A percentile compares a stretch with the other conserved stretches of the same genome.
Evolutionary conservation across 495 filamentous ascomycete species (phyloP).

Genomic region (Aspergillus funiculosus): DNA sequence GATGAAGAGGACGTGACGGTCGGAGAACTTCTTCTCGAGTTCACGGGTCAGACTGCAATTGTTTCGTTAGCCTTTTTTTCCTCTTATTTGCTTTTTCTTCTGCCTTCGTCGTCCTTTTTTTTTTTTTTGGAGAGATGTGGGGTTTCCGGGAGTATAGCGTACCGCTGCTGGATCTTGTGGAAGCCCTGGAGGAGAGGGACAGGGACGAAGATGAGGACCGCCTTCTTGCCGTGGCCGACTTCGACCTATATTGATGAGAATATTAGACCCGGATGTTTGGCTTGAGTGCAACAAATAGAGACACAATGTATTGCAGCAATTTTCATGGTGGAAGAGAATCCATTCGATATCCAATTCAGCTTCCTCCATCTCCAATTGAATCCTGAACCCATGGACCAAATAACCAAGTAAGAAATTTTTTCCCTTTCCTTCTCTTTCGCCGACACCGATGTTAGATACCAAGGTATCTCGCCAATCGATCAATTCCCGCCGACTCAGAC

Average conservation of each 20-base stretch:
- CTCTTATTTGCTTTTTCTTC: conserved; percentile 5
- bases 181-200: conserved; percentile 92
- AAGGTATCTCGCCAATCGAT: too few species aligned
- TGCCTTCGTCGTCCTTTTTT: conserved; percentile 6
- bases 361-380: too few species aligned
- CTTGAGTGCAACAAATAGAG: background rate
- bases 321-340: too few species aligned
- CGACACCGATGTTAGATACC: too few species aligned
- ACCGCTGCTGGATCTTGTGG: conserved; percentile 99
- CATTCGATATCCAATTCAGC: too few species aligned
- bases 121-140: background rate
- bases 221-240: conserved; percentile 99
- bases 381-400: too few species aligned
- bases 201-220: conserved; percentile 99
- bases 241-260: conserved; percentile 67
- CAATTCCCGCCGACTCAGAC: too few species aligned
- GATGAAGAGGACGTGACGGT: conserved; percentile 98
- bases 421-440: too few species aligned
- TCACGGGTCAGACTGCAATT: conserved; percentile 84
- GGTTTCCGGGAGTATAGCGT: conserved; percentile 33
- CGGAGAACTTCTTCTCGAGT: conserved; percentile 99
- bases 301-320: too few species aligned
- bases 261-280: conserved; percentile 4
- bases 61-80: conserved; percentile 17
- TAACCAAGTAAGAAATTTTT: too few species aligned